phyloP scores from a whole-genome alignment of 2,329 filamentous ascomycete genomes.

The Botryotinia narcissicola region DNA sequence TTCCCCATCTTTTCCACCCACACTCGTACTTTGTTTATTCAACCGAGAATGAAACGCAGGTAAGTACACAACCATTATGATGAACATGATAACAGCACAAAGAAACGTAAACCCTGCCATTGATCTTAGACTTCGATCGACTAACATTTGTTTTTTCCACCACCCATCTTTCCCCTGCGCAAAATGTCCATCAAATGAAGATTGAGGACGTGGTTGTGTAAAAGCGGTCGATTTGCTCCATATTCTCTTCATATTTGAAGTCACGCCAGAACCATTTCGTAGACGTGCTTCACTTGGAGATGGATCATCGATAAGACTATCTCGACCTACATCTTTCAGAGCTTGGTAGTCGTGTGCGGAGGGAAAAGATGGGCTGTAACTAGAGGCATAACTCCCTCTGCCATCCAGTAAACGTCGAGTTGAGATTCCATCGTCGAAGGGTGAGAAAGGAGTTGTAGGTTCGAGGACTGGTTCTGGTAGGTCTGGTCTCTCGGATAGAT shows the following conservation, averaged over 20 bases:
- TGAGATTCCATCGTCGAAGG: slow-evolving; percentile 2
- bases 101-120: slow-evolving; percentile 28
- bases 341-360: slow-evolving; percentile 6
- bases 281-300: neutral
- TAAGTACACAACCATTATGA: slow-evolving; percentile 26
- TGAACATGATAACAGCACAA: slow-evolving; percentile 26
- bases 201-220: neutral
- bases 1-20: slow-evolving; percentile 26
- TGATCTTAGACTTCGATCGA: slow-evolving; percentile 27
- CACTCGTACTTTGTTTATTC: slow-evolving; percentile 23
- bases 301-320: neutral
- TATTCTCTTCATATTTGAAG: slow-evolving; percentile 12
- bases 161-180: slow-evolving; percentile 28
- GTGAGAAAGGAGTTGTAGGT: neutral
- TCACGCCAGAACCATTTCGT: neutral
- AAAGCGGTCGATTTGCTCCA: slow-evolving; percentile 11
- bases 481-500: slow-evolving; percentile 10
- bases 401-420: neutral
- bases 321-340: neutral
- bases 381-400: slow-evolving; percentile 1
- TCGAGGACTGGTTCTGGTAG: neutral
- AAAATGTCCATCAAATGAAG: slow-evolving; percentile 27
- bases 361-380: neutral
- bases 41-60: slow-evolving; percentile 21
- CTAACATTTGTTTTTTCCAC: slow-evolving; percentile 32